Evolutionary conservation across 768 basidiomycete genomes (phyloP), one percentile per base, ranked within the genome.

Genomic region (Macrolepiota fuliginosa): DNA sequence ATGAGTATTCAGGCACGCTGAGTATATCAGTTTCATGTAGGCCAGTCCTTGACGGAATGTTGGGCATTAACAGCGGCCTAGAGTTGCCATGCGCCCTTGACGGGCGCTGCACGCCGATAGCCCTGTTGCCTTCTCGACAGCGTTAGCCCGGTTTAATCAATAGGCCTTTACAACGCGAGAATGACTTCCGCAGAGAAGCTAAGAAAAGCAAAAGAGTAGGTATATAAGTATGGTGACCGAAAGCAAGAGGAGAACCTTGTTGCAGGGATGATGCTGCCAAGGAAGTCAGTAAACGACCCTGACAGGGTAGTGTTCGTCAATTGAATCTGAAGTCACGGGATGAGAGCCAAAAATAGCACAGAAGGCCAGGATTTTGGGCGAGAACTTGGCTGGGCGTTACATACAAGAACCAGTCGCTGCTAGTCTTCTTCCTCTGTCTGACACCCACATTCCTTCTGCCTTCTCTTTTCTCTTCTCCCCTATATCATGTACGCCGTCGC

Each of bases 401-500:
- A 64, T 70, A 72, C 67, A 51, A 64, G 62, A 57, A 54, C 46
- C 61, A 25, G 24, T 42, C 19, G 27, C 54, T 42, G 53, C 49
- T 62, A 58, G 49, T 56, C 49, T 60, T 63, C 49, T 64, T 56
- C 61, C 58, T 57, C 66, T 63, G 56, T 45, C 64, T 54, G 58
- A 61, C 55, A 56, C 52, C 64, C 54, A 56, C 66, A 29, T 42
- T 64, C 61, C 63, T 65, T 62, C 53, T 62, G 59, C 51, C 68
- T 61, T 62, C 67, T 57, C 63, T 57, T 42, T 46, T 15, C 59
- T 40, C 46, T 52, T 60, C 50, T 62, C 58, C 53, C 64, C 66
- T 87, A 88, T 84, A 81, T 74, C 64, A 67, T 76, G 67, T 62
- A 76, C 61, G 62, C 71, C 27, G 25, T 63, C 46, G 54, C 56